phyloP scores from a whole-genome alignment of 352 stramenopile species.

The Stephanocyclus meneghinianus region DNA sequence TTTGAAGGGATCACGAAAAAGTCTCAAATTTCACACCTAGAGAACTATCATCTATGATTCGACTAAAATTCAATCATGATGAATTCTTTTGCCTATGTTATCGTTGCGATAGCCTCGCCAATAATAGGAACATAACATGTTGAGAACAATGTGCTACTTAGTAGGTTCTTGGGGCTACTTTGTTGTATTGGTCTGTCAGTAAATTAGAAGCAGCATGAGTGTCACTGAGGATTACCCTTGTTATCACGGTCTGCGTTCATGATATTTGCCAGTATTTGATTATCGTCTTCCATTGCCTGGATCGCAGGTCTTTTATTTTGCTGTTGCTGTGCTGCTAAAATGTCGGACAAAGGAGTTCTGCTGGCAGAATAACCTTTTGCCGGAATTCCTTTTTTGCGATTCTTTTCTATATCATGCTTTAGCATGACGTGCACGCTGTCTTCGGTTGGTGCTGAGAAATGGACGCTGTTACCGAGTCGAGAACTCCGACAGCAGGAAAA shows the following conservation, averaged over 20 bases:
- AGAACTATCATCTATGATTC: no score
- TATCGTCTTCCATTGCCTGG: conserved; percentile 24
- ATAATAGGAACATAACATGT: no score
- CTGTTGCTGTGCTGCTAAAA: conserved; percentile 2
- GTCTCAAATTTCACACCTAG: background rate
- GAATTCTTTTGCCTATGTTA: no score
- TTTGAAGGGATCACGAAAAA: conserved; percentile 7
- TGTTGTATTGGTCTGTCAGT: background rate
- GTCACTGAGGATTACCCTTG: background rate
- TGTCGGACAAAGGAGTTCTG: conserved; percentile 8
- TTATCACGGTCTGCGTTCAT: background rate
- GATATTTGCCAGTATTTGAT: conserved; percentile 16
- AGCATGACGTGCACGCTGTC: conserved; percentile 40
- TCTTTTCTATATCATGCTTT: conserved; percentile 21
- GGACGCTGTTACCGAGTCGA: background rate
- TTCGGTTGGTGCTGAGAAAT: conserved; percentile 9
- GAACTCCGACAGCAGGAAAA: conserved; percentile 6
- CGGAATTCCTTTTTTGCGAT: background rate
- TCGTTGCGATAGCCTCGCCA: no score
- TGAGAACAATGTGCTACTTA: no score
- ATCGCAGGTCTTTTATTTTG: background rate
- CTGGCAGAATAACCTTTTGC: conserved; percentile 11
- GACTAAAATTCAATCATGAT: no score
- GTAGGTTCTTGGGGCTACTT: no score
- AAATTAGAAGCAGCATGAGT: conserved; percentile 2